These are phyloP conservation scores for Pisolithus albus DNA, from an alignment of 768 basidiomycete genomes.

Conservation along the genomic window DNA sequence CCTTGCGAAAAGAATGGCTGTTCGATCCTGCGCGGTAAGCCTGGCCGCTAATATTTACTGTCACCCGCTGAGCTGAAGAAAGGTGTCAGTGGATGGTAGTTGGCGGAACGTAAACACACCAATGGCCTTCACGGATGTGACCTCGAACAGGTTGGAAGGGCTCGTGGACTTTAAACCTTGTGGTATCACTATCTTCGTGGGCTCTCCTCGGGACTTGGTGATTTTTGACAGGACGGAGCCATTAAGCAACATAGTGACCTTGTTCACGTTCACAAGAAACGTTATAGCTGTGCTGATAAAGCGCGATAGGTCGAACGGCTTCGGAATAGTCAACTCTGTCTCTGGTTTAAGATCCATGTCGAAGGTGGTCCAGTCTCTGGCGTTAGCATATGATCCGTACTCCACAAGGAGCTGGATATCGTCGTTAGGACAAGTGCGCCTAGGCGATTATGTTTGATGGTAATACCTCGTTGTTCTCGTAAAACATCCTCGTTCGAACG, in stretches of 20 bases:
- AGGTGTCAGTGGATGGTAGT: background rate
- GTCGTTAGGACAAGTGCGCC: background rate
- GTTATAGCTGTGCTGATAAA: conserved; percentile 44
- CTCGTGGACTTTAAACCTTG: conserved; percentile 26
- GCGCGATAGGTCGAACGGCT: conserved; percentile 38
- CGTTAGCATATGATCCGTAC: background rate
- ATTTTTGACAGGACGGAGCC: conserved; percentile 1
- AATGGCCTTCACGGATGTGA: conserved; percentile 20
- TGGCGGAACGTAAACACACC: background rate
- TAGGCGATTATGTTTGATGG: background rate
- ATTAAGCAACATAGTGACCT: conserved; percentile 4
- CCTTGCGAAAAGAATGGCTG: conserved; percentile 33
- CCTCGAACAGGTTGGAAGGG: conserved; percentile 54
- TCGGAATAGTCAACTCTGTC: conserved; percentile 30
- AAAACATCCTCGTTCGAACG: conserved; percentile 3
- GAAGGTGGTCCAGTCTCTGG: conserved; percentile 36
- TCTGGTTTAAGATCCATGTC: conserved; percentile 42
- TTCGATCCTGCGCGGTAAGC: conserved; percentile 61
- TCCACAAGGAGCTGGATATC: conserved; percentile 2
- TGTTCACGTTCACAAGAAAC: conserved; percentile 38
- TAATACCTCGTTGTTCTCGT: conserved; percentile 7
- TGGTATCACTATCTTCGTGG: background rate
- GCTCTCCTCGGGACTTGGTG: background rate
- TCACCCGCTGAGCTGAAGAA: conserved; percentile 58
- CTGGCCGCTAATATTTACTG: conserved; percentile 68